Evolutionary conservation across 371 early-diverging fungal genomes (phyloP), one percentile per base, ranked within the genome.

Genomic region (Lichtheimia hyalospora): DNA sequence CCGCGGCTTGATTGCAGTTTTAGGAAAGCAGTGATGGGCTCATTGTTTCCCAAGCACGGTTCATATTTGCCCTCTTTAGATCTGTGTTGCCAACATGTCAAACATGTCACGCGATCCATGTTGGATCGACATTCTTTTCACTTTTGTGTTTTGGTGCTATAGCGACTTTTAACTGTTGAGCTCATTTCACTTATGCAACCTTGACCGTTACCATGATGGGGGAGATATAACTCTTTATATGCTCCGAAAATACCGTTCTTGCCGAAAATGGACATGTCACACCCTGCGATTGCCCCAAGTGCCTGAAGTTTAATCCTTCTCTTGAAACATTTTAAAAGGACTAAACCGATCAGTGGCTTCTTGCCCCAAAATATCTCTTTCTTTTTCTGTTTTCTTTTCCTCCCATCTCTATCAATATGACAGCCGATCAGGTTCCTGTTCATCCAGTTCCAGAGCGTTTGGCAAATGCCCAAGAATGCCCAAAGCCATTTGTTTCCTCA

Each of bases 401-500:
- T 18, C 46, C 21, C 20, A 46, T 46, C 46, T 46, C n/a, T 20
- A 46, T 10, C 16, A 23, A 18, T 16, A 46, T 46, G 46, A 21
- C 46, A 5, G 46, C 46, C 10, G 46, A 46, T 5, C 13, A 25
- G 21, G 46, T 34, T 63, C 49, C 52, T 4, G 62, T 73, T 40
- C 75, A 79, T 54, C 81, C 78, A 20, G 83, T 88, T 27, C 86
- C 88, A 15, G 68, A 67, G 21, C 80, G 88, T 49, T 79, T 86
- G 10, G 60, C 86, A 43, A 73, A 83, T 60, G 18, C 74, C 5
- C 21, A 54, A 14, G 63, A 70, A 62, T 77, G 71, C 49, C 86
- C 85, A 15, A 82, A 75, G 66, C 92, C 94, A 43, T 88, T 89
- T 71, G 72, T 94, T 55, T 68, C 72, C 42, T 88, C 90, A 27